Base-by-base conservation (phyloP, 2,329 filamentous ascomycete genomes). In the Seiridium unicorne region DNA sequence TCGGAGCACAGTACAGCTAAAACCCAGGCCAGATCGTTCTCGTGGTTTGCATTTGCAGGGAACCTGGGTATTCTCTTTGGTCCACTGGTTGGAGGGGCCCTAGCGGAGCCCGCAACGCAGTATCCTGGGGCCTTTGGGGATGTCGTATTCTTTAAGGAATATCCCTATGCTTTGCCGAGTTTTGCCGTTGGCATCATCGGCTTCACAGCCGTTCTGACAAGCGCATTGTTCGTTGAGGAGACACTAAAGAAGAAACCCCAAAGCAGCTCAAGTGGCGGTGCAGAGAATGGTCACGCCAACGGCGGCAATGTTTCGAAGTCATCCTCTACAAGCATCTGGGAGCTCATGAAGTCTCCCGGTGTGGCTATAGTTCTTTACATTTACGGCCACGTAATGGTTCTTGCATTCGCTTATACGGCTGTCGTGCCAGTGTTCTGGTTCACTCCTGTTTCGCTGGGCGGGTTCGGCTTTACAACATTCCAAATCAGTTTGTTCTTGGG, bases 1-100 rank as follows among this genome's bases (percentile, higher is more conserved):
- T 84, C 84, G 18, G 91, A 95, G 73, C 85, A 88, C 65, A 89
- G 86, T 71, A 90, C 88, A 0, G 76, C 83, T 4, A 81, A 84
- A 63, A 93, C 88, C 0, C 90, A 93, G 73, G 90, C 91, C 0
- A 77, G 81, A 35, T 86, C 88, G 0, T 95, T 93, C 69, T 88
- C 88, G 68, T 90, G 86, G 79, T 93, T 93, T 69, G 89, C 90
- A 8, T 91, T 94, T 69, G 79, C 84, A 0, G 86, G 86, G 4
- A 94, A 94, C 64, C 31, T 93, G 7, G 91, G 91, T 3, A 86
- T 94, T 49, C 86, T 92, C 60, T 36, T 92, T 2, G 91, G 91
- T 0, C 89, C 90, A 3, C 68, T 91, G 7, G 69, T 92, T 26
- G 90, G 90, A 47, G 91, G 90, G 57, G 79, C 77, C 0, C 79